Conservation (phyloP, 2,329 filamentous ascomycete genomes). For the Aspergillus brunneoviolaceus region DNA sequence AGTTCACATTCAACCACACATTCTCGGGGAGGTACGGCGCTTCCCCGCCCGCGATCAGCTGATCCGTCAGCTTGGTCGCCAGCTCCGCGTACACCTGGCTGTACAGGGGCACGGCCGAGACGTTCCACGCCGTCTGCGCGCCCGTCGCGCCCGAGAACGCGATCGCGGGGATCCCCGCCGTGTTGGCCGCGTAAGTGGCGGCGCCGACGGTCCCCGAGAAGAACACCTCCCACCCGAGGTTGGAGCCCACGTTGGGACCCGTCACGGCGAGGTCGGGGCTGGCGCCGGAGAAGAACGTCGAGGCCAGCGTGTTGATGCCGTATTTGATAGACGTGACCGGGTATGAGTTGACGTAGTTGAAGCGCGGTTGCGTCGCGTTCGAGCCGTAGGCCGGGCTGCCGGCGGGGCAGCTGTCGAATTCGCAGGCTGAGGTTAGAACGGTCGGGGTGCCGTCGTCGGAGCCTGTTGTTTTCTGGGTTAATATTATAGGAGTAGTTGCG, state of each 20-base stretch:
- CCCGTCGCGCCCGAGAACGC: conserved; percentile 62
- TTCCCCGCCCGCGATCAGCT: conserved; percentile 53
- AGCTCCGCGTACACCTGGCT: conserved; percentile 65
- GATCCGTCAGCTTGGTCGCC: conserved; percentile 57
- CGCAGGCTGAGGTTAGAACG: conserved; percentile 53
- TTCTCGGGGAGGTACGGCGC: conserved; percentile 62
- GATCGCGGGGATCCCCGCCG: conserved; percentile 62
- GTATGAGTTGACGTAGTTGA: conserved; percentile 72
- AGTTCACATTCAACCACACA: conserved; percentile 69
- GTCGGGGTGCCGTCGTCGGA: conserved; percentile 53
- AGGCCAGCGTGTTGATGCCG: conserved; percentile 59
- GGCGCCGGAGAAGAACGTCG: conserved; percentile 53
- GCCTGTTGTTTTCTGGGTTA: conserved; percentile 40
- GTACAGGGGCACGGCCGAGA: conserved; percentile 43
- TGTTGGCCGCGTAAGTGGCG: conserved; percentile 56
- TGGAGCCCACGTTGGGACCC: conserved; percentile 62
- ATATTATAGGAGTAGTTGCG: conserved; percentile 7
- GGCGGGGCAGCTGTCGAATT: conserved; percentile 62
- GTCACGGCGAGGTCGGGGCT: conserved; percentile 63
- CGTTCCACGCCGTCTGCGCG: conserved; percentile 55
- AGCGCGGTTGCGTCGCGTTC: conserved; percentile 57
- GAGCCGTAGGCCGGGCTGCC: conserved; percentile 57
- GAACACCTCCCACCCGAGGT: conserved; percentile 56
- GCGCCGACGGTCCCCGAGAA: conserved; percentile 70
- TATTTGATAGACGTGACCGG: conserved; percentile 64